A percentile compares a stretch with the other conserved stretches of the same genome.
These are phyloP conservation scores for Pseudozyma hubeiensis DNA, from an alignment of 1,284 basidiomycete species.

Conservation along the genomic window DNA sequence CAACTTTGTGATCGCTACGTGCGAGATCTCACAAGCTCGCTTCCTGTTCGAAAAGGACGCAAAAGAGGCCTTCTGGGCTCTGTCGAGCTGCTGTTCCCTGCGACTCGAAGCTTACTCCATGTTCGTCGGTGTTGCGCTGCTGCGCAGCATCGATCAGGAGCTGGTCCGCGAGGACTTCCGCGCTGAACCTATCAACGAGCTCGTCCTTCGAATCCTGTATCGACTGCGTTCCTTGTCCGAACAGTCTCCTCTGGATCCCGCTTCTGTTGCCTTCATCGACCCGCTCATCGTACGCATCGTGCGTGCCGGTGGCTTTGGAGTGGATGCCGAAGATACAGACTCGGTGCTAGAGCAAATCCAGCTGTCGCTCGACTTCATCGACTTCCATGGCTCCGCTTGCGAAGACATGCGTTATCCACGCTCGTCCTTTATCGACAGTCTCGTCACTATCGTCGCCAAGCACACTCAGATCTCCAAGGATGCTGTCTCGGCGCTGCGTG, in stretches of 20 bases:
- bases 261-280: slow-evolving; percentile 84
- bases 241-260: slow-evolving; percentile 82
- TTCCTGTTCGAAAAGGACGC: slow-evolving; percentile 41
- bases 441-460: slow-evolving; percentile 80
- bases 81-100: slow-evolving; percentile 54
- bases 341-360: slow-evolving; percentile 87
- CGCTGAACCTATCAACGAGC: slow-evolving; percentile 70
- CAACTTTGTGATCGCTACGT: slow-evolving; percentile 35
- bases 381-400: slow-evolving; percentile 88
- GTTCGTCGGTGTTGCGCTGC: slow-evolving; percentile 52
- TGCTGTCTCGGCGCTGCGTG: slow-evolving; percentile 83
- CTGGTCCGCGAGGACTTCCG: slow-evolving; percentile 58
- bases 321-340: slow-evolving; percentile 74
- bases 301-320: slow-evolving; percentile 76
- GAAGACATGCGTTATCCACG: slow-evolving; percentile 67
- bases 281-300: slow-evolving; percentile 83
- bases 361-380: slow-evolving; percentile 84
- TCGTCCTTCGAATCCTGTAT: slow-evolving; percentile 87
- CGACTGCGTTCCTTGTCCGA: slow-evolving; percentile 85
- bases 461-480: slow-evolving; percentile 88
- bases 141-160: slow-evolving; percentile 56
- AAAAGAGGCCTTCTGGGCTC: slow-evolving; percentile 49
- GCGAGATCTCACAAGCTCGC: slow-evolving; percentile 45
- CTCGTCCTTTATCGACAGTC: slow-evolving; percentile 74
- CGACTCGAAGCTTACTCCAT: slow-evolving; percentile 52